Evolutionary conservation across 441 rosid species (phyloP).

Genomic region (Pelargonium myrrhifolium): DNA sequence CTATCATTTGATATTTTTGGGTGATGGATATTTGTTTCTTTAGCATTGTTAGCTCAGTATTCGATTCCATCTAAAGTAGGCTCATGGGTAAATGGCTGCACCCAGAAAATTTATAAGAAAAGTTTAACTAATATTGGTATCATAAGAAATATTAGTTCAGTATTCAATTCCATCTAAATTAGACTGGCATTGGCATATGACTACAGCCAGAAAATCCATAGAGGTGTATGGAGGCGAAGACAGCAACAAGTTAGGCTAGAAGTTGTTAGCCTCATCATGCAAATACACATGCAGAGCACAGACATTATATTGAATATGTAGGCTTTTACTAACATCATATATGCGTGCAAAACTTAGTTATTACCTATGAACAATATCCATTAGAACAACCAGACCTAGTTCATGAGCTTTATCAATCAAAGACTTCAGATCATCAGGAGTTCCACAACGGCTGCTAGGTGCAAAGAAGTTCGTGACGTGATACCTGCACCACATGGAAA

Average conservation of each 20-base stretch:
- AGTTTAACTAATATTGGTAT: too few relatives aligned
- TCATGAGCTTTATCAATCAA: conserved; percentile 94
- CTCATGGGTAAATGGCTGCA: background rate
- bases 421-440: conserved; percentile 96
- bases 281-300: background rate
- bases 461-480: conserved; percentile 94
- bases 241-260: background rate
- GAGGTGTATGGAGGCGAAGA: background rate
- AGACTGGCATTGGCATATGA: background rate
- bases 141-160: background rate
- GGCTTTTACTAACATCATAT: background rate
- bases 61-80: background rate
- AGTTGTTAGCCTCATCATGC: background rate
- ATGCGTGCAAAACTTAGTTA: conserved; percentile 9
- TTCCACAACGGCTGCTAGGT: conserved; percentile 97
- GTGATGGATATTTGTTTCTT: conserved; percentile 1
- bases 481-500: conserved; percentile 55
- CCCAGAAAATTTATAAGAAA: background rate
- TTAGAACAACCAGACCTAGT: conserved; percentile 84
- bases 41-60: background rate
- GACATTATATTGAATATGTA: background rate
- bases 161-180: background rate
- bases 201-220: background rate
- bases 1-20: background rate
- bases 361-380: conserved; percentile 99